Conservation (phyloP, 352 stramenopile genomes). For the Pythium graminicola region DNA sequence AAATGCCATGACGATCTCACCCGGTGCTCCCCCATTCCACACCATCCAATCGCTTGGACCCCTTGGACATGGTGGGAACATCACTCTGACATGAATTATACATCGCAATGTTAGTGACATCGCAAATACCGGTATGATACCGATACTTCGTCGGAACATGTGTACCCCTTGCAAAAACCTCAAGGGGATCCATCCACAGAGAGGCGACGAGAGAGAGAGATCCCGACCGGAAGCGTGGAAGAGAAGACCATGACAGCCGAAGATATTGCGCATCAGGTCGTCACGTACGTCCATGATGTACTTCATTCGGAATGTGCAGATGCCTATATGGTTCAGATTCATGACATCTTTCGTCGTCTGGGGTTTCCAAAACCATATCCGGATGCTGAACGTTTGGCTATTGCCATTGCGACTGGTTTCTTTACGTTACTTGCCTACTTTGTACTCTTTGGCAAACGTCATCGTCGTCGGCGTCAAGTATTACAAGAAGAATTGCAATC, state of each 20-base stretch:
- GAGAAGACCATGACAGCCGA: conserved; percentile 25
- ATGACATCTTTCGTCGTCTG: conserved; percentile 55
- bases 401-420: conserved; percentile 68
- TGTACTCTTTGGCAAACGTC: conserved; percentile 83
- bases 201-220: conserved; percentile 1
- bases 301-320: conserved; percentile 70
- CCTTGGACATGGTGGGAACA: too few relatives aligned
- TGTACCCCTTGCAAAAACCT: too few relatives aligned
- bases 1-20: too few relatives aligned
- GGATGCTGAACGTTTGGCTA: conserved; percentile 77
- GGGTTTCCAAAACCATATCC: conserved; percentile 81
- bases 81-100: conserved; percentile 21
- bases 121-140: conserved; percentile 13
- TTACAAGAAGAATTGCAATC: conserved; percentile 70
- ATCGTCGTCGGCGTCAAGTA: conserved; percentile 55
- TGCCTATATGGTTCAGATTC: conserved; percentile 63
- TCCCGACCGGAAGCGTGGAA: not conserved
- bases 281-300: conserved; percentile 70
- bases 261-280: conserved; percentile 43
- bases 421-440: conserved; percentile 85
- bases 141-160: not conserved
- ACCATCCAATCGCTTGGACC: conserved; percentile 16
- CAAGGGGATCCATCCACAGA: too few relatives aligned
- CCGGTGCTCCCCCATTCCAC: not conserved
- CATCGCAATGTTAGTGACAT: conserved; percentile 9